Evolutionary conservation across 2,329 filamentous ascomycete genomes (phyloP).

Genomic region (Ophiostoma pallidulum): DNA sequence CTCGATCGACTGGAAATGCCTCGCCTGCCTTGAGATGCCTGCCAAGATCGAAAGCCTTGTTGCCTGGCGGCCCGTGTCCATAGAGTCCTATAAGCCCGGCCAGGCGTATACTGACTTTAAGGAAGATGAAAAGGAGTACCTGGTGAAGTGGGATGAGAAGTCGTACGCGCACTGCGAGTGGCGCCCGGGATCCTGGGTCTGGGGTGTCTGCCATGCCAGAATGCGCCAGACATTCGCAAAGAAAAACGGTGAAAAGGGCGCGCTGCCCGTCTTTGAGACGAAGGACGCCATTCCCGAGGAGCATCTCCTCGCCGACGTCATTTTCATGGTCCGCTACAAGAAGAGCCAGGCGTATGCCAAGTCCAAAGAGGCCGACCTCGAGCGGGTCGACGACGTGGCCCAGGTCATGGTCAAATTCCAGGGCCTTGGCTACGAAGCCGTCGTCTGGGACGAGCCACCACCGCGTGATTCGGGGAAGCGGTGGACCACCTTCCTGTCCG

Average conservation of each 20-base stretch:
- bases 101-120: constrained; percentile 45
- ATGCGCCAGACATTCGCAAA: constrained; percentile 73
- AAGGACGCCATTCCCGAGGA: constrained; percentile 83
- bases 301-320: constrained; percentile 74
- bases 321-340: constrained; percentile 70
- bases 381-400: constrained; percentile 61
- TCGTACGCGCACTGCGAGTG: constrained; percentile 79
- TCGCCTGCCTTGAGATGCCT: constrained; percentile 56
- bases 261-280: constrained; percentile 57
- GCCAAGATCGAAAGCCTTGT: constrained; percentile 67
- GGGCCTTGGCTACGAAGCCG: constrained; percentile 81
- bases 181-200: constrained; percentile 86
- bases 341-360: constrained; percentile 16
- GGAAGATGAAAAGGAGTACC: constrained; percentile 80
- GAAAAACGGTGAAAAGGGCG: constrained; percentile 49
- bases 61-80: constrained; percentile 70
- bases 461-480: constrained; percentile 50
- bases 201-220: constrained; percentile 50
- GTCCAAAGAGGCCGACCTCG: constrained; percentile 53
- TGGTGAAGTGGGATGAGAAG: constrained; percentile 74
- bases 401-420: constrained; percentile 83
- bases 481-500: constrained; percentile 70
- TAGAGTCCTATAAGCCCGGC: constrained; percentile 43
- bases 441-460: constrained; percentile 81
- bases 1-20: constrained; percentile 65